phyloP scores from a whole-genome alignment of 2,329 filamentous ascomycete genomes.

The Colletotrichum graminicola region DNA sequence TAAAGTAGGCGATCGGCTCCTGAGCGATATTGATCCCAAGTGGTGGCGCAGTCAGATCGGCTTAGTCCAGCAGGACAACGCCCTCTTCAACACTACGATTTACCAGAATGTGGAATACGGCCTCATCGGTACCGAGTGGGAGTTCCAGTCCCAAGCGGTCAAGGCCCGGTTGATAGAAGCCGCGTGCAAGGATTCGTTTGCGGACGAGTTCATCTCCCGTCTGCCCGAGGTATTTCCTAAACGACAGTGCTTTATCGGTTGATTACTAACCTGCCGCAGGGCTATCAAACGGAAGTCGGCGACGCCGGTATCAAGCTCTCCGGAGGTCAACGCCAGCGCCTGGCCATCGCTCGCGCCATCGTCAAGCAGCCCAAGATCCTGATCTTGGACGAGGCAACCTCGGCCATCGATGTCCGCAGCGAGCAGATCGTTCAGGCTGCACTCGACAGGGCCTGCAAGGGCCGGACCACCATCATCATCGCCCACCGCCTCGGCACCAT shows the following conservation, averaged over 20 bases:
- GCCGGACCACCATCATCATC: conserved; percentile 70
- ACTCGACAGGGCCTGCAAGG: conserved; percentile 61
- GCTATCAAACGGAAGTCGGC: conserved; percentile 73
- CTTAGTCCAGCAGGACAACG: conserved; percentile 79
- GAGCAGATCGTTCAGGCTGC: conserved; percentile 65
- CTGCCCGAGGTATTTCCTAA: conserved; percentile 55
- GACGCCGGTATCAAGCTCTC: conserved; percentile 74
- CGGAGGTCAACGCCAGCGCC: conserved; percentile 73
- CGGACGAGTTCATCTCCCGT: conserved; percentile 64
- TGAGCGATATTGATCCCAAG: conserved; percentile 83
- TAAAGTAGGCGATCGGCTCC: conserved; percentile 28
- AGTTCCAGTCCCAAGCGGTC: conserved; percentile 53
- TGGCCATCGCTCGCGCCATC: conserved; percentile 69
- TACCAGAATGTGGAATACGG: conserved; percentile 63
- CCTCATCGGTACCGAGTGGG: conserved; percentile 53
- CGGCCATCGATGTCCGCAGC: conserved; percentile 69
- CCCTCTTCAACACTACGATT: conserved; percentile 68
- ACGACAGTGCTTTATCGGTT: conserved; percentile 48
- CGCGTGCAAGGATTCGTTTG: conserved; percentile 65
- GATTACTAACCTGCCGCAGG: conserved; percentile 45
- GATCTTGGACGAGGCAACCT: conserved; percentile 72
- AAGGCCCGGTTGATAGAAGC: conserved; percentile 57
- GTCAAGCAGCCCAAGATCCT: conserved; percentile 69
- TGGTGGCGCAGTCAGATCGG: conserved; percentile 95
- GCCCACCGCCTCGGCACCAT: conserved; percentile 67